A percentile compares a stretch with the other conserved stretches of the same genome.
phyloP scores from a whole-genome alignment of 2,329 filamentous ascomycete genomes.

The Colletotrichum filicis region DNA sequence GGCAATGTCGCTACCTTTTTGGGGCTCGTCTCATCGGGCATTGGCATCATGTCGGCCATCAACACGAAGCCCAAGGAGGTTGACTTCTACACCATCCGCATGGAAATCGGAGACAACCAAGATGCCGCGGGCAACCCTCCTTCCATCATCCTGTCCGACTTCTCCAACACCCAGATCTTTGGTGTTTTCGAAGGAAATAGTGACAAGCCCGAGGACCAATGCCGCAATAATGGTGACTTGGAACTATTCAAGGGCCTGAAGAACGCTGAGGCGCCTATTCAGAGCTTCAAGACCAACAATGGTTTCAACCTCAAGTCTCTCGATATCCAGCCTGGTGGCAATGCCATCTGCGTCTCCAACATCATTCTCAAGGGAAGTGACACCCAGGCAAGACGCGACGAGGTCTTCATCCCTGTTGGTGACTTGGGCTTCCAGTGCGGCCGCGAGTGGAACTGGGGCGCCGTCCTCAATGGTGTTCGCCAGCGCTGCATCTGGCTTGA shows the following conservation, averaged over 20 bases:
- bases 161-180: constrained; percentile 5
- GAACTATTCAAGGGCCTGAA: constrained; percentile 11
- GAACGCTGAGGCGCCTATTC: constrained; percentile 16
- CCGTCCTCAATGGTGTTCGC: constrained; percentile 7
- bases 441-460: constrained; percentile 14
- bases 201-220: constrained; percentile 10
- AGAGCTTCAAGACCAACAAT: constrained; percentile 16
- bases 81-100: constrained; percentile 16
- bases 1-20: constrained; percentile 11
- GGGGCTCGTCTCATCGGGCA: constrained; percentile 6
- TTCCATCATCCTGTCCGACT: constrained; percentile 14
- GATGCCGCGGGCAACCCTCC: constrained; percentile 18
- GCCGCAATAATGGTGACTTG: not conserved
- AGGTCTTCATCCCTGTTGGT: constrained; percentile 19
- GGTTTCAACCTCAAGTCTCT: constrained; percentile 19
- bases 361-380: constrained; percentile 18
- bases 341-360: constrained; percentile 21
- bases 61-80: constrained; percentile 12
- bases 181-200: constrained; percentile 12
- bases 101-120: constrained; percentile 18
- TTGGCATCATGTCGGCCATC: constrained; percentile 8
- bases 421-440: constrained; percentile 21
- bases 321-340: constrained; percentile 18
- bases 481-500: constrained; percentile 21
- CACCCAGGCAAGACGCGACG: constrained; percentile 8